A percentile compares a stretch with the other conserved stretches of the same genome.
phyloP scores from a whole-genome alignment of 108 stramenopile species.

The Pseudonitzschia multiseries region DNA sequence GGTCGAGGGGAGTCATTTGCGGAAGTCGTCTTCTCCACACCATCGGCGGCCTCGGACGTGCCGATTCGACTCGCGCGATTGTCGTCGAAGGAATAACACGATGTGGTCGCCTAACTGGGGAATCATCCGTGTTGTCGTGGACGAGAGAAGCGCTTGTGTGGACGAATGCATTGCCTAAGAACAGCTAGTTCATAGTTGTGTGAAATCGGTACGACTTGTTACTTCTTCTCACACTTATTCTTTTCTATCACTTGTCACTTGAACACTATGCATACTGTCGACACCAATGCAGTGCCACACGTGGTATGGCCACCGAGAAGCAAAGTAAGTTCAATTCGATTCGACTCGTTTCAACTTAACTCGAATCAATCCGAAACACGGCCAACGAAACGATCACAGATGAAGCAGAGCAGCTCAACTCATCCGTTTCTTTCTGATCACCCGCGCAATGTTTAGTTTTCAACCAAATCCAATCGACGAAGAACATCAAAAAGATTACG shows the following conservation, averaged over 20 bases:
- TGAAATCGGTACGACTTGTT: not conserved
- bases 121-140: not conserved
- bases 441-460: slow-evolving; percentile 51
- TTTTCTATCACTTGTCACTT: not conserved
- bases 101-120: not conserved
- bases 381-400: too few species aligned
- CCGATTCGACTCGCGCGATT: slow-evolving; percentile 2
- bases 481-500: slow-evolving; percentile 99
- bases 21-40: not conserved
- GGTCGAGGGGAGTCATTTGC: not conserved
- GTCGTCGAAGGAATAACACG: not conserved
- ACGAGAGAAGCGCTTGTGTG: not conserved
- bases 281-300: slow-evolving; percentile 20
- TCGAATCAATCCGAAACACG: not conserved
- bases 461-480: slow-evolving; percentile 96
- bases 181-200: not conserved
- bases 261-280: not conserved
- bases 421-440: not conserved
- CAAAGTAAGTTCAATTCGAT: slow-evolving; percentile 11
- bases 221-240: not conserved
- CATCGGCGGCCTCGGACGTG: not conserved
- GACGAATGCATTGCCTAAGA: not conserved
- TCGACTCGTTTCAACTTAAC: too few species aligned
- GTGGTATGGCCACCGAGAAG: slow-evolving; percentile 15
- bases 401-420: not conserved